phyloP scores from a whole-genome alignment of 306 rosid genomes.

The Prunus mira region DNA sequence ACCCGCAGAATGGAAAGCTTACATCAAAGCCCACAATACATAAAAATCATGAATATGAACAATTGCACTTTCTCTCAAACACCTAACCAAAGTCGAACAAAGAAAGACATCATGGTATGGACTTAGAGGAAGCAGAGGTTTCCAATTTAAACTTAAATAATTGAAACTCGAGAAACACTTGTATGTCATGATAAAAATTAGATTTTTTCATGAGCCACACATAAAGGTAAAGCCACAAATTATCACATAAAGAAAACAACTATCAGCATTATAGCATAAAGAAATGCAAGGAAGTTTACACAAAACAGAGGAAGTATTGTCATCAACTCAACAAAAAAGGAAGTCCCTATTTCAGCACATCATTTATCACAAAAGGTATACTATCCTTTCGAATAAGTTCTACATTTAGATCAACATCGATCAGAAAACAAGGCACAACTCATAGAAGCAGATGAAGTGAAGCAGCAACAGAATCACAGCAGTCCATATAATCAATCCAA shows the following conservation, averaged over 20 bases:
- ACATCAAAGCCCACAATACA: background rate
- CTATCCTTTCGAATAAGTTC: slow-evolving; percentile 37
- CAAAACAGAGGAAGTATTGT: background rate
- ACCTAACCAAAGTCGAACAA: background rate
- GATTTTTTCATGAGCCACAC: background rate
- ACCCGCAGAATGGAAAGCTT: background rate
- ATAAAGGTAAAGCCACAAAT: background rate
- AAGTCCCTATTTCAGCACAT: slow-evolving; percentile 17
- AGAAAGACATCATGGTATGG: background rate
- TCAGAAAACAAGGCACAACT: slow-evolving; percentile 43
- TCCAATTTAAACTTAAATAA: background rate
- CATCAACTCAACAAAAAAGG: slow-evolving; percentile 20
- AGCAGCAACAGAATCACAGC: slow-evolving; percentile 76
- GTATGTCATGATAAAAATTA: background rate
- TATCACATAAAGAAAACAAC: background rate
- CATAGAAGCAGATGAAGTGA: slow-evolving; percentile 66
- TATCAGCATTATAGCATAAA: background rate
- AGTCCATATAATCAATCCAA: slow-evolving; percentile 77
- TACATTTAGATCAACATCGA: slow-evolving; percentile 44
- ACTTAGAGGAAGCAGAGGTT: background rate
- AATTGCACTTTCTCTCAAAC: background rate
- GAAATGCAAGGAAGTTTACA: background rate
- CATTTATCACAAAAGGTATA: slow-evolving; percentile 25
- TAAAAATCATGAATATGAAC: background rate
- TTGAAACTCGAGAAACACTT: background rate